These are phyloP conservation scores for Lunularia cruciata DNA, from an alignment of 225 moss, liverwort and hornwort species.

Conservation along the genomic window DNA sequence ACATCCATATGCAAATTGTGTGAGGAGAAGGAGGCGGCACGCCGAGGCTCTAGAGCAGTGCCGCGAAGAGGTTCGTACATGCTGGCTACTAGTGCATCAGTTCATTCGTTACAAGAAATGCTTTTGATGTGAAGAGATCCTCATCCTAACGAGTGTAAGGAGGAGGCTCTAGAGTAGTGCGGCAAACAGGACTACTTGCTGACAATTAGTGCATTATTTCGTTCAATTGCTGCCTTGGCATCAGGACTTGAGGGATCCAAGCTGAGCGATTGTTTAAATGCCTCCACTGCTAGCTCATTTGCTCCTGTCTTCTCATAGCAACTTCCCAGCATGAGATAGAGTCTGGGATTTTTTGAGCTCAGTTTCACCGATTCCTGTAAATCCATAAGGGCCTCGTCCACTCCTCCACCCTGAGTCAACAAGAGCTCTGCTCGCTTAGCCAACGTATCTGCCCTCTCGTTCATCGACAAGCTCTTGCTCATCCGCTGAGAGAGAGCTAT, in stretches of 20 bases:
- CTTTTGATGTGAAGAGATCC: no score
- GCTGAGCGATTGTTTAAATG: slow-evolving; percentile 39
- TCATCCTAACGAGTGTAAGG: no score
- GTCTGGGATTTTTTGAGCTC: slow-evolving; percentile 28
- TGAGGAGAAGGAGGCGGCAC: no score
- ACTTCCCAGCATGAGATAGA: slow-evolving; percentile 40
- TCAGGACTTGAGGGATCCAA: slow-evolving; percentile 30
- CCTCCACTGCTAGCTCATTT: slow-evolving; percentile 32
- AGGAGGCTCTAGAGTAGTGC: no score
- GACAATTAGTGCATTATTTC: neutral
- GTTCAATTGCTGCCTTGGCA: slow-evolving; percentile 38
- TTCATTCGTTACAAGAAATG: no score
- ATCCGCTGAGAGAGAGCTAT: slow-evolving; percentile 34
- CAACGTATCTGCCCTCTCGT: slow-evolving; percentile 49
- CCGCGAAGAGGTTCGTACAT: no score
- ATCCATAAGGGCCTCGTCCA: slow-evolving; percentile 40
- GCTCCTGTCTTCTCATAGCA: slow-evolving; percentile 46
- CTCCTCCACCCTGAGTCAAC: slow-evolving; percentile 35
- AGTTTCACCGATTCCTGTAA: slow-evolving; percentile 42
- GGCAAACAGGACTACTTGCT: neutral
- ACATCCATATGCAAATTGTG: no score
- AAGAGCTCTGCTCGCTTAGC: slow-evolving; percentile 43
- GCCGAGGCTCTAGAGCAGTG: no score
- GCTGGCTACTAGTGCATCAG: no score
- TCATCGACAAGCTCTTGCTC: slow-evolving; percentile 29